These are phyloP conservation scores for Cryphonectria naterciae DNA, from an alignment of 2,329 filamentous ascomycete genomes.

Conservation along the genomic window DNA sequence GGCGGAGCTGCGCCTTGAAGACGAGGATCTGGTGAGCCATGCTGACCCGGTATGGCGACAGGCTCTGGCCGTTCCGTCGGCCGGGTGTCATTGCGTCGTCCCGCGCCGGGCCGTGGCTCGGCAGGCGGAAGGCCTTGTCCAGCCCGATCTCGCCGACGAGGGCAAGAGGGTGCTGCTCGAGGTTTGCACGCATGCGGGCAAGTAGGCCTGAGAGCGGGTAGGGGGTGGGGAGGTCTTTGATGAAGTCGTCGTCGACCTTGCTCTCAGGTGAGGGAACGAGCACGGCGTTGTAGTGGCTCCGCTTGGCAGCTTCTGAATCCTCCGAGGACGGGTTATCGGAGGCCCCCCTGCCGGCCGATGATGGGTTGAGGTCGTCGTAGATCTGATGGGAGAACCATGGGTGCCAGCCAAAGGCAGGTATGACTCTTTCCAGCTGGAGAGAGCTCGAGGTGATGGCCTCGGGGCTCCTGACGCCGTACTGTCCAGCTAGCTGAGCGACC, in stretches of 20 bases:
- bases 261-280: constrained; percentile 56
- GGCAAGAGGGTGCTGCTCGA: constrained; percentile 63
- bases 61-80: constrained; percentile 68
- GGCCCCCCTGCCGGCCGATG: constrained; percentile 32
- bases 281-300: constrained; percentile 68
- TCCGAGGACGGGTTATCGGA: constrained; percentile 38
- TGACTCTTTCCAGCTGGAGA: constrained; percentile 35
- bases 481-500: constrained; percentile 63
- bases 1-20: constrained; percentile 68
- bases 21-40: constrained; percentile 71
- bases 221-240: constrained; percentile 61
- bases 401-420: constrained; percentile 86
- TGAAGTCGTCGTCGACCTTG: constrained; percentile 48
- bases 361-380: constrained; percentile 59
- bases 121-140: constrained; percentile 77
- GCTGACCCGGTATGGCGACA: constrained; percentile 70
- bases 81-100: constrained; percentile 64
- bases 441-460: constrained; percentile 18
- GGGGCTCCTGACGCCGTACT: constrained; percentile 51
- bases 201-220: constrained; percentile 63
- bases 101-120: constrained; percentile 52
- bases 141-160: constrained; percentile 79
- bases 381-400: constrained; percentile 85
- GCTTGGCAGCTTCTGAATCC: constrained; percentile 44
- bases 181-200: constrained; percentile 55